Percentiles rank a stretch among this genome's conserved stretches.
Evolutionary conservation across 495 filamentous ascomycete species (phyloP).

Genomic region (Cryomyces minteri): DNA sequence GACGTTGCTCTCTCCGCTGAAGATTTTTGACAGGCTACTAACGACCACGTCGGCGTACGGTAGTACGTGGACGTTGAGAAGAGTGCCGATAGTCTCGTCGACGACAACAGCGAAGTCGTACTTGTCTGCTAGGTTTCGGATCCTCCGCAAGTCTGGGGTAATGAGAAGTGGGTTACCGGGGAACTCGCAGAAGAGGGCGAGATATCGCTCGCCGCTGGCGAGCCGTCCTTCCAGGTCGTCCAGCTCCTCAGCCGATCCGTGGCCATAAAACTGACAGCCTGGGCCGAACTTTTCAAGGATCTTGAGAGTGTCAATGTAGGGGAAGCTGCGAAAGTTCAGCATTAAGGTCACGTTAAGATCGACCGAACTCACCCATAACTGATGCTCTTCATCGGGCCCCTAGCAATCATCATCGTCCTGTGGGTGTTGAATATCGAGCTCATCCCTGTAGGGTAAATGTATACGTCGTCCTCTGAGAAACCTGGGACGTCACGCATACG

Average conservation of each 20-base stretch:
- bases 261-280: slow-evolving; percentile 78
- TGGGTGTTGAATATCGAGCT: slow-evolving; percentile 85
- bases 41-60: slow-evolving; percentile 80
- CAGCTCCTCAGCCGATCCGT: slow-evolving; percentile 62
- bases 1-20: slow-evolving; percentile 92
- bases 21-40: slow-evolving; percentile 89
- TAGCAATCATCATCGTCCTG: slow-evolving; percentile 42
- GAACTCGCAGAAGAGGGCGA: slow-evolving; percentile 85
- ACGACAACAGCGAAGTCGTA: slow-evolving; percentile 84
- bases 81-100: slow-evolving; percentile 93
- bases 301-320: slow-evolving; percentile 92
- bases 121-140: slow-evolving; percentile 57
- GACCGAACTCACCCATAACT: slow-evolving; percentile 28
- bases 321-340: slow-evolving; percentile 33
- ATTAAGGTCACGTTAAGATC: too few relatives aligned
- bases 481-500: slow-evolving; percentile 30
- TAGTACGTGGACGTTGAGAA: slow-evolving; percentile 85
- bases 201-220: slow-evolving; percentile 52
- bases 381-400: slow-evolving; percentile 45
- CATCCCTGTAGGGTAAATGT: slow-evolving; percentile 80
- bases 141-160: slow-evolving; percentile 66
- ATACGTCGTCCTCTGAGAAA: slow-evolving; percentile 77
- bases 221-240: slow-evolving; percentile 69
- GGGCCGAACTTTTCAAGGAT: slow-evolving; percentile 89
- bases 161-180: slow-evolving; percentile 81